These are phyloP conservation scores for Aaosphaeria arxii DNA, from an alignment of 2,329 filamentous ascomycete genomes.

Conservation along the genomic window DNA sequence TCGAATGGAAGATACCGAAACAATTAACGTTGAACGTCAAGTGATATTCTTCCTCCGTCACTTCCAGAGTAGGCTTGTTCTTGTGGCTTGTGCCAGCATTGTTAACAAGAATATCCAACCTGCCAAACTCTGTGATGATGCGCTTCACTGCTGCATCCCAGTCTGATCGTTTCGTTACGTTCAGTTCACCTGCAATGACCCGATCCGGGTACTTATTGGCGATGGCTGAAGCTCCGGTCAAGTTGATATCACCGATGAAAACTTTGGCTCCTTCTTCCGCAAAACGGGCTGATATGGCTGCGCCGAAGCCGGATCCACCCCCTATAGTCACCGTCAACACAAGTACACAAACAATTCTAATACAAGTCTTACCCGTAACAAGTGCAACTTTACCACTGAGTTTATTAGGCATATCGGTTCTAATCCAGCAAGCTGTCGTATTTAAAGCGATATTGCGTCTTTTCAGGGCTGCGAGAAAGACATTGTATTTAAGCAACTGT, in stretches of 20 bases:
- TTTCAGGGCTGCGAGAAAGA: too few relatives aligned
- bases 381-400: not conserved
- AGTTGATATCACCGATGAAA: not conserved
- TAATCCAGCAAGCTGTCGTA: too few relatives aligned
- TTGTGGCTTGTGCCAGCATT: slow-evolving; percentile 55
- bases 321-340: too few relatives aligned
- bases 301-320: not conserved
- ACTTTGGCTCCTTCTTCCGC: not conserved
- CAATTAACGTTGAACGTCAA: slow-evolving; percentile 60
- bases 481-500: too few relatives aligned
- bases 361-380: slow-evolving; percentile 1
- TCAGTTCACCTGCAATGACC: not conserved
- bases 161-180: not conserved
- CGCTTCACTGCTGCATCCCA: not conserved
- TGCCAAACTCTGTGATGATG: slow-evolving; percentile 27
- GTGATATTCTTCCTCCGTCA: slow-evolving; percentile 62
- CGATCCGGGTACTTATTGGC: not conserved
- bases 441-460: too few relatives aligned
- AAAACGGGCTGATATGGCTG: not conserved
- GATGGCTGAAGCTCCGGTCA: not conserved
- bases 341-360: too few relatives aligned
- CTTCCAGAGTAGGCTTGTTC: slow-evolving; percentile 52
- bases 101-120: slow-evolving; percentile 56
- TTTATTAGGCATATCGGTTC: too few relatives aligned
- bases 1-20: not conserved